These are phyloP conservation scores for Rhodamnia rubescens DNA, from an alignment of 345 rosid genomes.

Conservation along the genomic window DNA sequence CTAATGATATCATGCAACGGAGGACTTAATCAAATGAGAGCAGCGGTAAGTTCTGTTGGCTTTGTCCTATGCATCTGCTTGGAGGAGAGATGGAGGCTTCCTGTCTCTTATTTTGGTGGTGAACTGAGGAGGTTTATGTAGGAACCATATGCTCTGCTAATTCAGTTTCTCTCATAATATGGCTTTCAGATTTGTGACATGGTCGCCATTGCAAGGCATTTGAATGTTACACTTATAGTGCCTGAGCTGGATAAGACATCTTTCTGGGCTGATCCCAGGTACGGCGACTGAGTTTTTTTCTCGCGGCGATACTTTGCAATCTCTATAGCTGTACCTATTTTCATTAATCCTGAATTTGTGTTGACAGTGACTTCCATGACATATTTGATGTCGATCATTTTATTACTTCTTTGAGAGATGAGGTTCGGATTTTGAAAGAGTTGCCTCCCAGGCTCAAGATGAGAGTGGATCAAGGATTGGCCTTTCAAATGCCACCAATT, in stretches of 20 bases:
- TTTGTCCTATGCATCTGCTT: neutral
- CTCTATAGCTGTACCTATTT: neutral
- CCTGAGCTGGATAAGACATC: conserved; percentile 22
- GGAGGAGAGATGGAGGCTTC: neutral
- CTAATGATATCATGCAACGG: conserved; percentile 19
- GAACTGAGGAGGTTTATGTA: neutral
- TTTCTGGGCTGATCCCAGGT: conserved; percentile 26
- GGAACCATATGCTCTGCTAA: neutral
- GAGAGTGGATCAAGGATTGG: conserved; percentile 13
- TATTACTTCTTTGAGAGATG: conserved; percentile 33
- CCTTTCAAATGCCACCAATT: conserved; percentile 32
- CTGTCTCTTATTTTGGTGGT: neutral
- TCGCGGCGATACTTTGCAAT: neutral
- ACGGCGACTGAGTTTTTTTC: neutral
- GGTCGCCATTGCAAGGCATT: conserved; percentile 23
- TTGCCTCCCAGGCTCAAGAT: conserved; percentile 24
- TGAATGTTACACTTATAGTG: conserved; percentile 22
- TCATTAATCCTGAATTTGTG: neutral
- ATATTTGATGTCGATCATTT: conserved; percentile 44
- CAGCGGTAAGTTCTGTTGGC: conserved; percentile 3
- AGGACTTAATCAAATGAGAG: conserved; percentile 25
- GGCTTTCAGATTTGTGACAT: conserved; percentile 21
- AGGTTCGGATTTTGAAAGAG: conserved; percentile 31
- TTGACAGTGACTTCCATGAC: conserved; percentile 37
- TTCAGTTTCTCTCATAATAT: neutral